Conservation (phyloP, 1,284 basidiomycete species). For the Meira miltonrushii region DNA sequence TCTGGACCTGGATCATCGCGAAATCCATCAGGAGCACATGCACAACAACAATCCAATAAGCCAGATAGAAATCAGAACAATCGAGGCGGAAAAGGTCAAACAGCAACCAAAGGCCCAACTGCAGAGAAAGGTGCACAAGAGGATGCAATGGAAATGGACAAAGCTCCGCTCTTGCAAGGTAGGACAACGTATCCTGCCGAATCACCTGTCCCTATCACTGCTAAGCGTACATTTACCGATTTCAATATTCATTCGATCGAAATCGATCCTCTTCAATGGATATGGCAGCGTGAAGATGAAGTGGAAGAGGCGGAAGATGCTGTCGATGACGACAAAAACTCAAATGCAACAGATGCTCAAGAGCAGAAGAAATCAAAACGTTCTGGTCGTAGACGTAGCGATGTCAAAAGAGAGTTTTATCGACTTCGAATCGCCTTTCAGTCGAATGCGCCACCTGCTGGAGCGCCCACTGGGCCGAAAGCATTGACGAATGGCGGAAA, state of each 20-base stretch:
- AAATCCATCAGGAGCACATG: neutral
- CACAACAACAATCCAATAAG: neutral
- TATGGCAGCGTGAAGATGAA: conserved; percentile 21
- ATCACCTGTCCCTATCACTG: conserved; percentile 6
- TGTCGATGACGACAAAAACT: conserved; percentile 15
- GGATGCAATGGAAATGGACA: neutral
- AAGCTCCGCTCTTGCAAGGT: conserved; percentile 1
- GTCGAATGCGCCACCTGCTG: conserved; percentile 23
- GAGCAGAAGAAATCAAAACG: neutral
- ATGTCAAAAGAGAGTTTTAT: conserved; percentile 13
- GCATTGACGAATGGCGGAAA: neutral
- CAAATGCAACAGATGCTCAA: conserved; percentile 6
- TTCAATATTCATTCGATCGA: conserved; percentile 32
- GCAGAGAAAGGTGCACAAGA: neutral
- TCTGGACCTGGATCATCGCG: neutral
- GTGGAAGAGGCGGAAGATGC: conserved; percentile 17
- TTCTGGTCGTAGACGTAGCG: neutral
- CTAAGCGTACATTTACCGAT: conserved; percentile 26
- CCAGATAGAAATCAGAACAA: neutral
- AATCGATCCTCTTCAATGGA: conserved; percentile 35
- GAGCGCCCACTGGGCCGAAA: conserved; percentile 28
- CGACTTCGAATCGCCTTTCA: conserved; percentile 31
- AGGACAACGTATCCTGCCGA: conserved; percentile 5
- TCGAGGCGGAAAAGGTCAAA: neutral
- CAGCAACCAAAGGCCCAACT: neutral